Conservation (phyloP, 1,139 yeast genomes). For the Pichia terricola region DNA sequence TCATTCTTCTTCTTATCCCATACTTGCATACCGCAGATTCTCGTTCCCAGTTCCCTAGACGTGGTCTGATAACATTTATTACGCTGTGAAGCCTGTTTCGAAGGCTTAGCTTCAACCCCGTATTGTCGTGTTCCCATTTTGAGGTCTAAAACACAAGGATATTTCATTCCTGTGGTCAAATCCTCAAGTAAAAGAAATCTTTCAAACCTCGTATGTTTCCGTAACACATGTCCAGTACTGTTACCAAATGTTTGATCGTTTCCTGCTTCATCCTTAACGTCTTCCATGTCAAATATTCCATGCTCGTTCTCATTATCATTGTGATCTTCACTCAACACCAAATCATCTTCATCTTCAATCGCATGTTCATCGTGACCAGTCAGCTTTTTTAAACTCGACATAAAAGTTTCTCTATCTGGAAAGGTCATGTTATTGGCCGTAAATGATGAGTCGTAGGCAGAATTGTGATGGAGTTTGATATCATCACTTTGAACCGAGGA, state of each 20-base stretch:
- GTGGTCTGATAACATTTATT: constrained; percentile 78
- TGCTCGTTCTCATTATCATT: constrained; percentile 1
- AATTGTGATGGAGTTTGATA: constrained; percentile 13
- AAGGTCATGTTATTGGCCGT: constrained; percentile 22
- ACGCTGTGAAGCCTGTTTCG: constrained; percentile 73
- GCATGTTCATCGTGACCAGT: constrained; percentile 14
- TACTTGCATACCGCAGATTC: constrained; percentile 92
- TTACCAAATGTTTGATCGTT: not conserved
- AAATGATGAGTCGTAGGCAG: constrained; percentile 4
- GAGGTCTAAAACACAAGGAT: constrained; percentile 87
- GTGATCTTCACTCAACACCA: constrained; percentile 10
- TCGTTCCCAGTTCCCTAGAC: constrained; percentile 71
- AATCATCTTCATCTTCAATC: constrained; percentile 18
- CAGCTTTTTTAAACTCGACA: constrained; percentile 9
- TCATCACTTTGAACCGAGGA: constrained; percentile 17
- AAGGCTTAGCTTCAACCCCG: constrained; percentile 77
- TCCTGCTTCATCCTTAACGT: not conserved
- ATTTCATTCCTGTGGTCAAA: constrained; percentile 67
- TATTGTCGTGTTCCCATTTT: constrained; percentile 99
- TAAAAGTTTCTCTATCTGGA: constrained; percentile 12
- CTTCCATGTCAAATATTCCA: constrained; percentile 10
- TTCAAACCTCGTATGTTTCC: constrained; percentile 45
- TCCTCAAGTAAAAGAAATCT: constrained; percentile 87
- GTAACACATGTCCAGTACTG: constrained; percentile 1
- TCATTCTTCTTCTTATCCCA: constrained; percentile 45